A percentile compares a stretch with the other conserved stretches of the same genome.
Conservation (phyloP, 805 yeast species). For the Hanseniaspora vineae region DNA sequence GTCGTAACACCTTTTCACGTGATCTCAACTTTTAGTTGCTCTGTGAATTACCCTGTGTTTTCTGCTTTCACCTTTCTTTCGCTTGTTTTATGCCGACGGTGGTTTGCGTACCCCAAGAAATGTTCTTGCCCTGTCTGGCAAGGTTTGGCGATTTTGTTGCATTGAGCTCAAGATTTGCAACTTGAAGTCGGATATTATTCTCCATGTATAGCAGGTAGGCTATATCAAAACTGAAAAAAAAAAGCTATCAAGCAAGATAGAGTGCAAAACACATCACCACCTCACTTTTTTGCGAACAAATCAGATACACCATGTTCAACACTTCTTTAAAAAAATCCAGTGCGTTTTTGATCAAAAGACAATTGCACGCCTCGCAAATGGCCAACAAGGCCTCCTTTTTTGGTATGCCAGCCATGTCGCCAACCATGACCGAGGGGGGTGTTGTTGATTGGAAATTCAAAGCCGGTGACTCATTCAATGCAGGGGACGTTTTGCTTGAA, state of each 20-base stretch:
- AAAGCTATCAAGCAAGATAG: too few relatives aligned
- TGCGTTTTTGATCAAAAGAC: not conserved
- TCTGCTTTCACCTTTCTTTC: not conserved
- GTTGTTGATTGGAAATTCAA: constrained; percentile 80
- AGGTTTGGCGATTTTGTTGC: too few relatives aligned
- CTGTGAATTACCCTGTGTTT: not conserved
- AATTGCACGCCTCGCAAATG: constrained; percentile 12
- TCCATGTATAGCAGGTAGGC: too few relatives aligned
- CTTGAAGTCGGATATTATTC: too few relatives aligned
- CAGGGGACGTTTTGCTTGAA: constrained; percentile 76
- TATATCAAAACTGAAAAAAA: too few relatives aligned
- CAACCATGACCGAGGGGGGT: constrained; percentile 96
- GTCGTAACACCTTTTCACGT: too few relatives aligned
- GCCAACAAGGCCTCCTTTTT: constrained; percentile 31
- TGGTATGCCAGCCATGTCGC: constrained; percentile 98
- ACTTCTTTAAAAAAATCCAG: not conserved
- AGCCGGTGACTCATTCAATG: constrained; percentile 54
- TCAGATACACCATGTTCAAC: not conserved
- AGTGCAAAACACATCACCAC: not conserved
- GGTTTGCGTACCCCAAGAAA: not conserved
- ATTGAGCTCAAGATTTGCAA: too few relatives aligned
- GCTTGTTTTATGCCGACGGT: not conserved
- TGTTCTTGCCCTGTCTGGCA: not conserved
- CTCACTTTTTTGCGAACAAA: not conserved
- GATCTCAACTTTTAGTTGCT: not conserved